These are phyloP conservation scores for Houttuynia cordata DNA, from an alignment of 164 flowering plant genomes.

Conservation along the genomic window DNA sequence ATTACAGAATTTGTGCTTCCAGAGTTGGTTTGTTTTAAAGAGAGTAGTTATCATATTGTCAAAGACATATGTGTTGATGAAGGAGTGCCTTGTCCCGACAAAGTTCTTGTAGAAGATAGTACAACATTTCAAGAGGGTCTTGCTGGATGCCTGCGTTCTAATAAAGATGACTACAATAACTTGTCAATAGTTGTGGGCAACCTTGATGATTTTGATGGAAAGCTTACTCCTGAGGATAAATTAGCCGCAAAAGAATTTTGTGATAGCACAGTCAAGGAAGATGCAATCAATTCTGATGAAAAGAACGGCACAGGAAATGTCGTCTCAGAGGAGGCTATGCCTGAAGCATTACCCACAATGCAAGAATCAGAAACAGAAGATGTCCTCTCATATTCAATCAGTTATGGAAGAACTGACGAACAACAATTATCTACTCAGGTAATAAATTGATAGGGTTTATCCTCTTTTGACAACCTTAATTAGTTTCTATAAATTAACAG, in stretches of 20 bases:
- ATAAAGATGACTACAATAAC: slow-evolving; percentile 12
- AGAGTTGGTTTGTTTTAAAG: slow-evolving; percentile 36
- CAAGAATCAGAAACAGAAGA: neutral
- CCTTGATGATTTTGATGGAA: neutral
- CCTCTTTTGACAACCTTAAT: too few species aligned
- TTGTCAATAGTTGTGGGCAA: slow-evolving; percentile 8
- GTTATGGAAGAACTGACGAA: neutral
- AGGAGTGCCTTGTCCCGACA: slow-evolving; percentile 33
- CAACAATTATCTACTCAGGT: neutral
- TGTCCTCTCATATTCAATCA: neutral
- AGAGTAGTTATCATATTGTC: slow-evolving; percentile 21
- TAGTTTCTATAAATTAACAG: neutral
- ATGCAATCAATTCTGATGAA: neutral
- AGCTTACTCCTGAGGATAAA: neutral
- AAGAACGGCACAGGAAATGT: neutral
- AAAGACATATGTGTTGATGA: slow-evolving; percentile 63
- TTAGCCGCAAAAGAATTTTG: neutral
- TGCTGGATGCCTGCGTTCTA: slow-evolving; percentile 10
- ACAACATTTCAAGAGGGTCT: slow-evolving; percentile 9
- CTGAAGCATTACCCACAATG: neutral
- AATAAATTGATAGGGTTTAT: neutral
- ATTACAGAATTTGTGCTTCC: slow-evolving; percentile 34
- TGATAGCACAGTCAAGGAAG: neutral
- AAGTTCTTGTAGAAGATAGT: slow-evolving; percentile 21
- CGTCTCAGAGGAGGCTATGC: neutral